phyloP scores from a whole-genome alignment of 768 basidiomycete genomes.

The Leccinum truebloodii region DNA sequence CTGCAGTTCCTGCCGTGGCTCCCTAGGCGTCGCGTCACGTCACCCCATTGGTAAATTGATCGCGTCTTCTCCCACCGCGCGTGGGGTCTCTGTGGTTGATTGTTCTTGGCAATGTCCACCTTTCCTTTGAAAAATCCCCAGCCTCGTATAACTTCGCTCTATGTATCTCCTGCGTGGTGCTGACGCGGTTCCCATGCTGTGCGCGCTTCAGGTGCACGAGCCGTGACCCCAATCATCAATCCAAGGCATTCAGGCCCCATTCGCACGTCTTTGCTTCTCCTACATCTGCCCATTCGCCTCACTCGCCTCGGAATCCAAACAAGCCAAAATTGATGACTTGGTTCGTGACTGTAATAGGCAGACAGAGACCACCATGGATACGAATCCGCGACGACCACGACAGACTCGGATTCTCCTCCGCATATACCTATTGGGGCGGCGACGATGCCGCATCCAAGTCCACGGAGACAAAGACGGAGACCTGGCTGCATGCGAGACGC shows the following conservation, averaged over 20 bases:
- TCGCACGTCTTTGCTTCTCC: slow-evolving; percentile 8
- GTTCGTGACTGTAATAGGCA: too few species aligned
- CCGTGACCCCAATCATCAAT: slow-evolving; percentile 9
- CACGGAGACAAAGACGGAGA: slow-evolving; percentile 16
- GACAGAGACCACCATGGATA: slow-evolving; percentile 27
- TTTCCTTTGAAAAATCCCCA: neutral
- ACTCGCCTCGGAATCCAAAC: neutral
- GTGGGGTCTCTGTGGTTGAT: neutral
- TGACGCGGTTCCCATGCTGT: slow-evolving; percentile 1
- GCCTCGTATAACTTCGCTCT: neutral
- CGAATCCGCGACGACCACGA: slow-evolving; percentile 29
- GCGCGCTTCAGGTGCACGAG: slow-evolving; percentile 2
- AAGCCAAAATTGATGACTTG: too few species aligned
- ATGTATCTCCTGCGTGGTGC: slow-evolving; percentile 6
- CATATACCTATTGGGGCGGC: slow-evolving; percentile 25
- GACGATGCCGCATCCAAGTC: slow-evolving; percentile 3
- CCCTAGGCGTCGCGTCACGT: slow-evolving; percentile 10
- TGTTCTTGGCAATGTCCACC: neutral
- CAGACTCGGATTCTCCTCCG: slow-evolving; percentile 30
- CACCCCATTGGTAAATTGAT: slow-evolving; percentile 21
- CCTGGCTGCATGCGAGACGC: neutral
- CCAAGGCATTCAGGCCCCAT: too few species aligned
- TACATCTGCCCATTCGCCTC: slow-evolving; percentile 1
- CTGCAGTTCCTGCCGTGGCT: slow-evolving; percentile 17
- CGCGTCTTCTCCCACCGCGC: neutral